These are phyloP conservation scores for Diaporthe ilicicola DNA, from an alignment of 2,329 filamentous ascomycete genomes.

Conservation along the genomic window DNA sequence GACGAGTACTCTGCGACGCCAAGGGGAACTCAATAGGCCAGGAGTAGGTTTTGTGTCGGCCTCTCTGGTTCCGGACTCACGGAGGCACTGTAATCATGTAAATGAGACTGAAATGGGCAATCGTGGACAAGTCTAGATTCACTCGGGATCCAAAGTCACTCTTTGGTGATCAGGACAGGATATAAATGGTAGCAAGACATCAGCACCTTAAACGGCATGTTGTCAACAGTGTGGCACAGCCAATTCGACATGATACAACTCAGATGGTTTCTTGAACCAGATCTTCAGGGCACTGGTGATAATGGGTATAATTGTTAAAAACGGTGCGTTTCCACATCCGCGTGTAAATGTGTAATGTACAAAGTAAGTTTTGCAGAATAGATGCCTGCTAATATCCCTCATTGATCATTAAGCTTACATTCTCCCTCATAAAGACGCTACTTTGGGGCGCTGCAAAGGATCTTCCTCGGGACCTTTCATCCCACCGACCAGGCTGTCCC, in stretches of 20 bases:
- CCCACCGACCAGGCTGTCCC: background rate
- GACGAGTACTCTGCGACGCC: background rate
- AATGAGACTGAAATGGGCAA: too few species aligned
- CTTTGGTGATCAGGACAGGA: too few species aligned
- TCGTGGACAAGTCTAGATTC: too few species aligned
- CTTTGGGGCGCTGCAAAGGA: background rate
- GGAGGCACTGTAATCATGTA: too few species aligned
- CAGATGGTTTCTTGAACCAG: too few species aligned
- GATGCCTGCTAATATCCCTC: too few species aligned
- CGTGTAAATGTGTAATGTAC: background rate
- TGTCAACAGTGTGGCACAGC: too few species aligned
- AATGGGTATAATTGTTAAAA: background rate
- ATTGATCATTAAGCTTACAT: too few species aligned
- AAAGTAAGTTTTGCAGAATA: background rate
- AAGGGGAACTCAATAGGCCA: background rate
- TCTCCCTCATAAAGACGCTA: background rate
- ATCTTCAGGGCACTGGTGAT: background rate
- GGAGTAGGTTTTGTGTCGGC: background rate
- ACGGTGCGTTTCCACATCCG: background rate
- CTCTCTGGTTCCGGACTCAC: background rate
- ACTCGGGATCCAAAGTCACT: too few species aligned
- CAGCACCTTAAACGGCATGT: too few species aligned
- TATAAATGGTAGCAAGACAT: too few species aligned
- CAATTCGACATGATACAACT: too few species aligned
- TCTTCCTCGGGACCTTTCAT: background rate